These are phyloP conservation scores for Zopfia rhizophila DNA, from an alignment of 2,329 filamentous ascomycete species.

Conservation along the genomic window DNA sequence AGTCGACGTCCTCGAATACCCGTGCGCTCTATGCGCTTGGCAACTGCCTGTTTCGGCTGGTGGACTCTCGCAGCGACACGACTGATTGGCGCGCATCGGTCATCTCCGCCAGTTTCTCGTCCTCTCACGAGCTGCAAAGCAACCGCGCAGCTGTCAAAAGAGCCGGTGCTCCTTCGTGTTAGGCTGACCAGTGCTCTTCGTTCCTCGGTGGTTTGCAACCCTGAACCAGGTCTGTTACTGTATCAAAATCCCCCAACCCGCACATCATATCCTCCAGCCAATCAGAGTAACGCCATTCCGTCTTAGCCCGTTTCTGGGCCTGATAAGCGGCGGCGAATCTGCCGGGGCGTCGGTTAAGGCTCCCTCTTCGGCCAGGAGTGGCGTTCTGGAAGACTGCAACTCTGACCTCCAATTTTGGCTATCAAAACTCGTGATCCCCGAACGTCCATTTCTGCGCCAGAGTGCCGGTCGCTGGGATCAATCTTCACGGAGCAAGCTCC, in stretches of 20 bases:
- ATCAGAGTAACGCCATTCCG: conserved; percentile 30
- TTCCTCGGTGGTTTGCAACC: conserved; percentile 33
- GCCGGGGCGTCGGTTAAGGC: conserved; percentile 47
- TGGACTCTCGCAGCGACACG: conserved; percentile 19
- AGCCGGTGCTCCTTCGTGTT: conserved; percentile 28
- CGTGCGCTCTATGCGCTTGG: conserved; percentile 35
- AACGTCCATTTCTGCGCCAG: conserved; percentile 15
- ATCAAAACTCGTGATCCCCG: conserved; percentile 38
- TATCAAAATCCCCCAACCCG: conserved; percentile 41
- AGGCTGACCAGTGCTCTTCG: conserved; percentile 24
- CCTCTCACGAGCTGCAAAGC: conserved; percentile 29
- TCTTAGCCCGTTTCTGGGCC: conserved; percentile 19
- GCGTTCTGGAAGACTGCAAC: conserved; percentile 39
- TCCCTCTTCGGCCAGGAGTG: conserved; percentile 38
- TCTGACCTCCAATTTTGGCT: conserved; percentile 32
- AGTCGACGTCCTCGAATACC: conserved; percentile 35
- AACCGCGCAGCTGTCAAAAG: conserved; percentile 33
- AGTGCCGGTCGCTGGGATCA: too few relatives aligned
- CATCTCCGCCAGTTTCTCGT: conserved; percentile 39
- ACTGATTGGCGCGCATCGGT: conserved; percentile 41
- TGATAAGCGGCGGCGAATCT: conserved; percentile 50
- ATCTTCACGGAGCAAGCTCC: too few relatives aligned
- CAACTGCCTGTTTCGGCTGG: conserved; percentile 50
- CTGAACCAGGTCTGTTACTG: conserved; percentile 31
- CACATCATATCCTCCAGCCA: conserved; percentile 19